Conservation (phyloP, 2,329 filamentous ascomycete species). For the Apiospora phragmitis region DNA sequence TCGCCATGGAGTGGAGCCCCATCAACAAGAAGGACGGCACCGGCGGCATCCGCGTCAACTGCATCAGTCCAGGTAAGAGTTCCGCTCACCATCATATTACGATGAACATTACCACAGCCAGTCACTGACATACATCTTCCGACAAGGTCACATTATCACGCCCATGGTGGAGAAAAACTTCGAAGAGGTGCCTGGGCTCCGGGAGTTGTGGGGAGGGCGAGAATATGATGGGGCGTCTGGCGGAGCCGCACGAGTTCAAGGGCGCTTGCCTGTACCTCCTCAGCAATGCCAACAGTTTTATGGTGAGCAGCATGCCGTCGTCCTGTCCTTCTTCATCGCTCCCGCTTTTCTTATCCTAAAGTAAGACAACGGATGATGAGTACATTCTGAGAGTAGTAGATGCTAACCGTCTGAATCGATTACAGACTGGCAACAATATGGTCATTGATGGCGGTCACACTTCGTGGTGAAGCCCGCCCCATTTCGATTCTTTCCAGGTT, state of each 20-base stretch:
- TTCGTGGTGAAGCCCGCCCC: constrained; percentile 11
- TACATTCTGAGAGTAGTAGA: neutral
- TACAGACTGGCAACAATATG: constrained; percentile 21
- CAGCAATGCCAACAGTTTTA: constrained; percentile 62
- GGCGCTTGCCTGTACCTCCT: constrained; percentile 62
- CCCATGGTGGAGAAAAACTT: constrained; percentile 75
- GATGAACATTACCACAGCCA: too few relatives aligned
- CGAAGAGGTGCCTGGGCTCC: constrained; percentile 62
- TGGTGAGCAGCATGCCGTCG: constrained; percentile 32
- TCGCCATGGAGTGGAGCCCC: constrained; percentile 64
- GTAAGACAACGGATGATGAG: neutral
- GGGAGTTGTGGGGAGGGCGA: constrained; percentile 66
- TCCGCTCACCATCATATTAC: too few relatives aligned
- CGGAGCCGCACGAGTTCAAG: constrained; percentile 58
- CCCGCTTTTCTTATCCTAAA: neutral
- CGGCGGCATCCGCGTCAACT: constrained; percentile 67
- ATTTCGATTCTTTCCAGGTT: neutral
- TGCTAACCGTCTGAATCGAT: neutral
- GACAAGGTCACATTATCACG: constrained; percentile 61
- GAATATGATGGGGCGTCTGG: constrained; percentile 70
- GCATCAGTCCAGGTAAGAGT: constrained; percentile 52
- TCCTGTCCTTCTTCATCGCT: neutral
- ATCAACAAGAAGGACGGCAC: constrained; percentile 31
- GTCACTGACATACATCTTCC: neutral
- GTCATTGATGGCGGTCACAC: constrained; percentile 24